Conservation (phyloP, 2,329 filamentous ascomycete genomes). For the Monosporascus sp. region DNA sequence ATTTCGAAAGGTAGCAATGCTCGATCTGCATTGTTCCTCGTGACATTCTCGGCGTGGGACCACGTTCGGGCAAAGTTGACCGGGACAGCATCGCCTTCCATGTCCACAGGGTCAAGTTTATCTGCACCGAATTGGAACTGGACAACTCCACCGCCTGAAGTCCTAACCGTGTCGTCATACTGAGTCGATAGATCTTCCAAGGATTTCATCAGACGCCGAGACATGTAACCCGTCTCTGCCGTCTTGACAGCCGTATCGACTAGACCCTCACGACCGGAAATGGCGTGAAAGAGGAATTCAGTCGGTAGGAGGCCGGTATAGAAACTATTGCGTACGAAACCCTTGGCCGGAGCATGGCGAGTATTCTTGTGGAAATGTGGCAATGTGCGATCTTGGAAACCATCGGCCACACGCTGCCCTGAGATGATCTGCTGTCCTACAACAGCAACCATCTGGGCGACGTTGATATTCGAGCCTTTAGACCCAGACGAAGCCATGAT, state of each 20-base stretch:
- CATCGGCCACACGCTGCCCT: slow-evolving; percentile 85
- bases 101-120: slow-evolving; percentile 90
- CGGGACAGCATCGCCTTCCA: slow-evolving; percentile 90
- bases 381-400: slow-evolving; percentile 90
- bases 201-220: slow-evolving; percentile 94
- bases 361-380: slow-evolving; percentile 95
- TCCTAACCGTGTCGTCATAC: slow-evolving; percentile 93
- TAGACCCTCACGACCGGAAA: slow-evolving; percentile 95
- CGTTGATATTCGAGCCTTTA: slow-evolving; percentile 96
- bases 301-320: slow-evolving; percentile 85
- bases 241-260: slow-evolving; percentile 99
- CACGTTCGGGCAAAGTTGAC: slow-evolving; percentile 91
- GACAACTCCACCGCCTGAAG: slow-evolving; percentile 80
- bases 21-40: slow-evolving; percentile 71
- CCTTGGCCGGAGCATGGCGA: slow-evolving; percentile 87
- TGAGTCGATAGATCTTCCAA: slow-evolving; percentile 89
- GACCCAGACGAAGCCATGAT: slow-evolving; percentile 98
- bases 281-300: slow-evolving; percentile 97
- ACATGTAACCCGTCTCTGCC: slow-evolving; percentile 99
- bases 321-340: slow-evolving; percentile 96
- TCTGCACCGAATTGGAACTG: slow-evolving; percentile 98
- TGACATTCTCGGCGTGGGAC: slow-evolving; percentile 70
- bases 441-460: slow-evolving; percentile 96
- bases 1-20: slow-evolving; percentile 73
- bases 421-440: slow-evolving; percentile 98